phyloP scores from a whole-genome alignment of 805 yeast species.

The Ogataea trehaloabstinens region DNA sequence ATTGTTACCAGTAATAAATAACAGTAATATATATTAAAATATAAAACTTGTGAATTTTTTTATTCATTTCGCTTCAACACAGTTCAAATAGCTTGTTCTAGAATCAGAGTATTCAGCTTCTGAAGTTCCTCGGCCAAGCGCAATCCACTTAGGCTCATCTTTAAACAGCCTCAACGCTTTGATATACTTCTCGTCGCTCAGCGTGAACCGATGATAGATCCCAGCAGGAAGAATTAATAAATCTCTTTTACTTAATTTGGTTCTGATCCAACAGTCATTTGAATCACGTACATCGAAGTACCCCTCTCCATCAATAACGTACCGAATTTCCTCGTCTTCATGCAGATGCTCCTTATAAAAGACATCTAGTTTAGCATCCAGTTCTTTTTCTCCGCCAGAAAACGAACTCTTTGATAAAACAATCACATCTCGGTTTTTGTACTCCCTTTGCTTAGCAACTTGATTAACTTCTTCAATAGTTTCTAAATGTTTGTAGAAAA shows the following conservation, averaged over 20 bases:
- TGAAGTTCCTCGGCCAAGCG: constrained; percentile 52
- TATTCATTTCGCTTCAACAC: background rate
- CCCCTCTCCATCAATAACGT: constrained; percentile 85
- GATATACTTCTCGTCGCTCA: constrained; percentile 60
- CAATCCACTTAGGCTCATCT: constrained; percentile 96
- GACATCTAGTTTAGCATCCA: constrained; percentile 60
- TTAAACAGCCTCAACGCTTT: constrained; percentile 81
- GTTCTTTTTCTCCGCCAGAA: constrained; percentile 57
- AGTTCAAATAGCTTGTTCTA: constrained; percentile 48
- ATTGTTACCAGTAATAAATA: too few species aligned
- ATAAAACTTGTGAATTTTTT: background rate
- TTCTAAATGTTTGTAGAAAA: constrained; percentile 54
- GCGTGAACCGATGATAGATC: constrained; percentile 88
- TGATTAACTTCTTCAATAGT: constrained; percentile 55
- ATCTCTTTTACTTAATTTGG: constrained; percentile 62
- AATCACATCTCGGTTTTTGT: constrained; percentile 78
- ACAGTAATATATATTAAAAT: too few species aligned
- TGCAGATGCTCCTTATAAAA: constrained; percentile 88
- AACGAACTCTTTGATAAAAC: constrained; percentile 58
- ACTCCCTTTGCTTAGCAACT: constrained; percentile 66
- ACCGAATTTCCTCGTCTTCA: constrained; percentile 96
- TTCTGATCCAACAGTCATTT: constrained; percentile 69
- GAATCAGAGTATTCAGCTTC: constrained; percentile 43
- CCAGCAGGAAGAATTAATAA: constrained; percentile 83
- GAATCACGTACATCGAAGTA: constrained; percentile 81